Evolutionary conservation across 257 asterid species (phyloP), one percentile per base, ranked within the genome.

Genomic region (Scutellaria minor): DNA sequence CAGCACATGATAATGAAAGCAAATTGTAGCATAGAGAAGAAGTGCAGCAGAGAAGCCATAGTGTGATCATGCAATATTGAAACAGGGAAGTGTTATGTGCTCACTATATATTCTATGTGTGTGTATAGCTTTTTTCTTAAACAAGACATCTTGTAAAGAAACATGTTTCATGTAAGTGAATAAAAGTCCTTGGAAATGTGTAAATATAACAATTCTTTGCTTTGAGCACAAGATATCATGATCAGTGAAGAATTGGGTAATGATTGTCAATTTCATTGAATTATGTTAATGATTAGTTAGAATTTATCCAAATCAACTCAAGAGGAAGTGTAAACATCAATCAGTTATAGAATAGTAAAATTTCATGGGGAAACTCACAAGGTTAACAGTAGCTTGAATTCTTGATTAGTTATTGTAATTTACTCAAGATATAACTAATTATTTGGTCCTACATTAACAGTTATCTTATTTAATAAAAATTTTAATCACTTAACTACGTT

Each of bases 1-100:
- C 80, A 82, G 1, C 67, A 75, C 37, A 68, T 47, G 56, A 72
- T 11, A 66, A 47, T 78, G 78, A 84, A 75, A 64, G 69, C 50
- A 15, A 78, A 41, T 31, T 56, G 76, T 8, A 75, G 75, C 27
- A 70, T 42, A 27, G 59, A 56, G 57, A 72, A 66, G 69, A 74
- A 42, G 44, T 71, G 83, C 61, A 78, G 27, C 47, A 82, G 18
- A 78, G 74, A 71, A 71, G 85, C 79, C 85, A 83, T 83, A 58
- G 63, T 71, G 58, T 65, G 71, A 54, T 65, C 46, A 68, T 24
- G 27, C 27, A 47, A 27, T 73, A 24, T 37, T 6, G 12, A 24
- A 24, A 24, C 27, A 24, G 22, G 54, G 11, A n/a, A 42, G 69
- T 27, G 3, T 12, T 6, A 35, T 24, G 1, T 31, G 14, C 53